Evolutionary conservation across 2,329 filamentous ascomycete species (phyloP), one percentile per base, ranked within the genome.

Genomic region (Cercospora zeae-maydis): DNA sequence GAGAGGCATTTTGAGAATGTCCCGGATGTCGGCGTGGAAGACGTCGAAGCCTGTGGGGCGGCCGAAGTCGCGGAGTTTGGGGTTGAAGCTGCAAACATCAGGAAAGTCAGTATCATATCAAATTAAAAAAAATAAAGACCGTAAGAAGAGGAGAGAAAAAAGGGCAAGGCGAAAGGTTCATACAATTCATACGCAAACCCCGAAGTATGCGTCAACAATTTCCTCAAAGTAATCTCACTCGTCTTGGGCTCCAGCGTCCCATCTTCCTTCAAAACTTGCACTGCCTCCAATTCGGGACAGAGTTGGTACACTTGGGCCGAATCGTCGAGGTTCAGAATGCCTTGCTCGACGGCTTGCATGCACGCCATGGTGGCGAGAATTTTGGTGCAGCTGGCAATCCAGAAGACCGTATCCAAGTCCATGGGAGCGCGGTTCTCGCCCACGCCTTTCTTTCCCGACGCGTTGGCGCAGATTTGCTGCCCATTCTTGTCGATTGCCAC

Each of bases 401-500:
- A 85, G 69, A 87, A 89, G 1, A 66, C 63, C 7, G 78, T 85
- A 37, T 90, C 85, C 0, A 85, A 73, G 0, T 81, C 81, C 82
- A 90, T 86, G 2, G 81, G 76, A 53, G 85, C 80, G 0, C 77
- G 67, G 1, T 71, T 72, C 11, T 76, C 71, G 21, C 55, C 55
- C 3, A 79, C 60, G 10, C 77, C 75, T 30, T 72, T 71, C 33
- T 76, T 79, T 13, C 80, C 80, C 4, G 79, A 77, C 3, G 79
- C 77, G 64, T 76, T 74, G 51, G 78, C 74, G 33, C 76, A 74
- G 10, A 82, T 74, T 1, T 76, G 72, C 2, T 79, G 72, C 61
- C 80, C 79, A 54, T 75, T 72, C 60, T 76, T 78, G 72, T 80
- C 78, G 11, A 81, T 72, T 6, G 79, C 78, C 19, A 77, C 71